Percentiles rank a stretch among this genome's conserved stretches.
These are phyloP conservation scores for Salicornia ramosissima DNA, from an alignment of 148 eudicot genomes.

Conservation along the genomic window DNA sequence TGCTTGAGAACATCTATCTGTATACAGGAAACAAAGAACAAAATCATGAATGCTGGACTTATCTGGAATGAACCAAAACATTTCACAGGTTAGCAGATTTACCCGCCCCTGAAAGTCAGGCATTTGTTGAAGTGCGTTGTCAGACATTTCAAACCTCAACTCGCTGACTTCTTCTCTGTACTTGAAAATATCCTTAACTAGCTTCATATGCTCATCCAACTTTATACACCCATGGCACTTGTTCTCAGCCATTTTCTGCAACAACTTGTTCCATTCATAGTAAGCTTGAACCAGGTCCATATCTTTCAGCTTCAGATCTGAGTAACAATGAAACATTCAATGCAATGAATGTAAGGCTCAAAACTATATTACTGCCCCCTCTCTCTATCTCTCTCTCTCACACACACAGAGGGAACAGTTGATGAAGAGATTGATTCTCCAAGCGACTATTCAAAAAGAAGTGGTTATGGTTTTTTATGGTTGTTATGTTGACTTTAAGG, in stretches of 20 bases:
- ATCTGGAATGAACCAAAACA: constrained; percentile 2
- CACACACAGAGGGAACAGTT: too few species aligned
- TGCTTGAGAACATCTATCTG: constrained; percentile 90
- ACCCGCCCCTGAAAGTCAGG: constrained; percentile 99
- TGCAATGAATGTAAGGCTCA: constrained; percentile 3
- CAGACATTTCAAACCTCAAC: constrained; percentile 84
- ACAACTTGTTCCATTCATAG: constrained; percentile 52
- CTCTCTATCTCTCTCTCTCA: too few species aligned
- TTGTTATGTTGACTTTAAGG: too few species aligned
- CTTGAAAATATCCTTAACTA: constrained; percentile 57
- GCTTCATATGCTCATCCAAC: constrained; percentile 73
- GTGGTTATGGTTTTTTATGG: too few species aligned
- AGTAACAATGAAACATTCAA: constrained; percentile 20
- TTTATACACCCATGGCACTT: constrained; percentile 94
- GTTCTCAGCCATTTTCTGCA: constrained; percentile 75
- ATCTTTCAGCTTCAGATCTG: constrained; percentile 90
- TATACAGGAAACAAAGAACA: constrained; percentile 9
- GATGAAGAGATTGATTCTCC: too few species aligned
- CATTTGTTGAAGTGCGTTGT: constrained; percentile 99
- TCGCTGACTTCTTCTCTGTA: constrained; percentile 72
- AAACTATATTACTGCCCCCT: not conserved
- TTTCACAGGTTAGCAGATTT: constrained; percentile 21
- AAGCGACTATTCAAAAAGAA: too few species aligned
- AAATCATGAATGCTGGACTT: constrained; percentile 1
- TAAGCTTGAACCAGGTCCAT: constrained; percentile 56